Percentiles rank a stretch among this genome's conserved stretches.
Evolutionary conservation across 1,139 yeast genomes (phyloP).

Genomic region (Candida dubliniensis): DNA sequence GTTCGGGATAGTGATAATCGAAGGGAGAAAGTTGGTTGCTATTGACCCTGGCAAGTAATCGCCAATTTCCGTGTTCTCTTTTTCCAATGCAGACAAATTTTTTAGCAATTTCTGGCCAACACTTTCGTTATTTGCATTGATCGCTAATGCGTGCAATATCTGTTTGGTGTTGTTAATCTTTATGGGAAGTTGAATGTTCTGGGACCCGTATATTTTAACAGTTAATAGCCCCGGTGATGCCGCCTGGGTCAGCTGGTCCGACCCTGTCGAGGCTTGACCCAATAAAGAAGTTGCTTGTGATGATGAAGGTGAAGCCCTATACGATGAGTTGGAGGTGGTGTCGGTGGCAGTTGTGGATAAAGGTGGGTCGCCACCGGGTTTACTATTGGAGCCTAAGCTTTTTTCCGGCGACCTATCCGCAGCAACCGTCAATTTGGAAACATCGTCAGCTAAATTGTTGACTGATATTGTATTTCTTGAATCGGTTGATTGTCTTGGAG

Average conservation of each 20-base stretch:
- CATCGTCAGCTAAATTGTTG: slow-evolving; percentile 25
- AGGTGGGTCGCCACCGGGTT: slow-evolving; percentile 7
- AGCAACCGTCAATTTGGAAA: slow-evolving; percentile 29
- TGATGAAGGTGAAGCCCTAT: slow-evolving; percentile 8
- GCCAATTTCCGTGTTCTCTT: slow-evolving; percentile 18
- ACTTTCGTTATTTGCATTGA: slow-evolving; percentile 41
- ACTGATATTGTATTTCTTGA: slow-evolving; percentile 28
- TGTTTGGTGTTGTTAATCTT: slow-evolving; percentile 53
- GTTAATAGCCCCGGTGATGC: slow-evolving; percentile 66
- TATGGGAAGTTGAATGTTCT: slow-evolving; percentile 62
- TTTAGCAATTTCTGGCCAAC: slow-evolving; percentile 39
- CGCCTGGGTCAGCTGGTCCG: slow-evolving; percentile 6
- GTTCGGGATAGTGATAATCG: slow-evolving; percentile 62
- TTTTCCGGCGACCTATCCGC: slow-evolving; percentile 9
- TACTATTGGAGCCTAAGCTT: slow-evolving; percentile 2
- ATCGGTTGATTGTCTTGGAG: slow-evolving; percentile 27
- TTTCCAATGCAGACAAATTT: slow-evolving; percentile 27
- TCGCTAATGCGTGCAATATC: slow-evolving; percentile 52
- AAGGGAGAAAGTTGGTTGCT: slow-evolving; percentile 57
- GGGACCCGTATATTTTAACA: slow-evolving; percentile 65
- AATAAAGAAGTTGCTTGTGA: slow-evolving; percentile 11
- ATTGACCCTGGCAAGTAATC: slow-evolving; percentile 31
- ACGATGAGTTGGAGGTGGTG: slow-evolving; percentile 8
- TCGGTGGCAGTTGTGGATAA: slow-evolving; percentile 6
- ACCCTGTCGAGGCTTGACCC: slow-evolving; percentile 8